Conservation (phyloP, 768 basidiomycete species). For the Boletus sp. region DNA sequence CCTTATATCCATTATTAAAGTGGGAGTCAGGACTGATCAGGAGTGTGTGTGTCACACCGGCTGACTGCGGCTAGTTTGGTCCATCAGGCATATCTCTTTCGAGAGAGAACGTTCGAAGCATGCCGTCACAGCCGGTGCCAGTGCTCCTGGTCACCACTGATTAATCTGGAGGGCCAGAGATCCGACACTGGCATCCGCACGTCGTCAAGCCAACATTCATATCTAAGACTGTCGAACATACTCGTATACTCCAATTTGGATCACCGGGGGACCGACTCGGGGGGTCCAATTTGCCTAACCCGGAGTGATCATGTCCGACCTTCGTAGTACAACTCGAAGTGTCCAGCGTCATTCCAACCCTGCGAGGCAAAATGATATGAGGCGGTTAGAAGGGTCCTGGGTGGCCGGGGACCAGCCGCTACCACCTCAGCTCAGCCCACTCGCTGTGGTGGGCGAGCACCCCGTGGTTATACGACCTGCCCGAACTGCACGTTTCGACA, state of each 20-base stretch:
- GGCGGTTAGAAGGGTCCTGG: not conserved
- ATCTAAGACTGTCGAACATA: not conserved
- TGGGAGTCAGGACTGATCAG: not conserved
- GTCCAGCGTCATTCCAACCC: not conserved
- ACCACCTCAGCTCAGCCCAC: not conserved
- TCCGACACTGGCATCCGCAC: not conserved
- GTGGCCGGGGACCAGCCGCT: not conserved
- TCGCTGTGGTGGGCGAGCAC: not conserved
- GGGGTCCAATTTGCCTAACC: not conserved
- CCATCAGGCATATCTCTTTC: not conserved
- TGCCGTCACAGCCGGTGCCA: not conserved
- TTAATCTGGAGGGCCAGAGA: not conserved
- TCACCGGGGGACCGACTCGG: not conserved
- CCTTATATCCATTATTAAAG: constrained; percentile 2
- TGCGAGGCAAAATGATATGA: not conserved
- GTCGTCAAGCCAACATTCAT: not conserved
- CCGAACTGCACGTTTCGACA: not conserved
- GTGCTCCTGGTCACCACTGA: not conserved
- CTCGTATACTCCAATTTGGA: not conserved
- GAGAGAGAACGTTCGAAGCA: constrained; percentile 9
- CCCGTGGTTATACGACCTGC: too few relatives aligned
- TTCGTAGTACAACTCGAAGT: not conserved
- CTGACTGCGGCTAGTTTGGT: not conserved
- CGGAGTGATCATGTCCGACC: not conserved
- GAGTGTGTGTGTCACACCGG: constrained; percentile 4